Evolutionary conservation across 164 flowering plant genomes (phyloP).

Genomic region (Umbilicus rupestris): DNA sequence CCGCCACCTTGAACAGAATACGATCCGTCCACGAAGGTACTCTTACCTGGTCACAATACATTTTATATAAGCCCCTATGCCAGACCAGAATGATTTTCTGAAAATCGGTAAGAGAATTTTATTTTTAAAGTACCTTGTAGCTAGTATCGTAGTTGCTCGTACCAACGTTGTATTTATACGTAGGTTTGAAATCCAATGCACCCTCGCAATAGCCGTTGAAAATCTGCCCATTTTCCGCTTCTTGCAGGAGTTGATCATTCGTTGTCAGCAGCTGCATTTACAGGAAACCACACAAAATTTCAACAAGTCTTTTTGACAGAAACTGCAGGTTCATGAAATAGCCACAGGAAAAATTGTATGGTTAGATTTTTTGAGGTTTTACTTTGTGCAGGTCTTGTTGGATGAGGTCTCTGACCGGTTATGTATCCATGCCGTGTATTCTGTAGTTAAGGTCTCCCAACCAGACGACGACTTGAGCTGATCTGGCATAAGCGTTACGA

Average conservation of each 20-base stretch:
- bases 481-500: constrained; percentile 37
- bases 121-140: constrained; percentile 37
- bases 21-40: constrained; percentile 77
- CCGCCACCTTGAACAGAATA: constrained; percentile 56
- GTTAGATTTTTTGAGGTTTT: constrained; percentile 5
- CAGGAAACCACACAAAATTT: background rate
- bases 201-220: constrained; percentile 67
- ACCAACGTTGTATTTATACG: constrained; percentile 60
- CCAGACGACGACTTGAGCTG: constrained; percentile 52
- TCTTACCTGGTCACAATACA: constrained; percentile 29
- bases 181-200: constrained; percentile 54
- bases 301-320: background rate
- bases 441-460: constrained; percentile 79
- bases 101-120: background rate
- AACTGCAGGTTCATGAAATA: too few species aligned
- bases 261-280: constrained; percentile 31
- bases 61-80: background rate
- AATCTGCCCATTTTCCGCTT: constrained; percentile 57
- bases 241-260: constrained; percentile 70
- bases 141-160: constrained; percentile 69
- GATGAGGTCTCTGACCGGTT: constrained; percentile 44
- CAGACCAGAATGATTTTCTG: background rate
- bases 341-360: background rate
- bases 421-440: constrained; percentile 42
- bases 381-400: constrained; percentile 45